A percentile compares a stretch with the other conserved stretches of the same genome.
Conservation (phyloP, 202 grass and related monocot species). For the Hordeum pubiflorum region DNA sequence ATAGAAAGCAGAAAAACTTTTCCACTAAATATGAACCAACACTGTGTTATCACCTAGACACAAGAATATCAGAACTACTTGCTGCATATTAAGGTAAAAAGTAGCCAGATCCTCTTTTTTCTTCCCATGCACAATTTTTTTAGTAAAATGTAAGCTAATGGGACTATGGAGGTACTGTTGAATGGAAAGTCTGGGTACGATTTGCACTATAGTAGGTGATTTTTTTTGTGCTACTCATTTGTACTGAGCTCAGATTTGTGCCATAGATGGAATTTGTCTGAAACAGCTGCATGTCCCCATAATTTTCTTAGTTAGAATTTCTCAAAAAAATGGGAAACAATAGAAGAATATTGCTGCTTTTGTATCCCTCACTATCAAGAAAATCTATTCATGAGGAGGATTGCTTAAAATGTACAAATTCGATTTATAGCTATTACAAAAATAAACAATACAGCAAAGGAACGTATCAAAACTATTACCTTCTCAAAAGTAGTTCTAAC, state of each 20-base stretch:
- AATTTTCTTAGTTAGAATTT: background rate
- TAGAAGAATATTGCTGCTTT: background rate
- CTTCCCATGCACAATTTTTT: background rate
- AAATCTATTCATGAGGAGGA: background rate
- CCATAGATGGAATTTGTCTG: background rate
- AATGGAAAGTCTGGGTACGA: background rate
- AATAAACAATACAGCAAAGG: background rate
- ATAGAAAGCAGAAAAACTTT: background rate
- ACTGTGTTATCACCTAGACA: background rate
- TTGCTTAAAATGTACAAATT: background rate
- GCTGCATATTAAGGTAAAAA: background rate
- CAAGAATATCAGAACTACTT: background rate
- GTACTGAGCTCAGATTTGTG: background rate
- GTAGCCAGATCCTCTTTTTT: background rate
- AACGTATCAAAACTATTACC: slow-evolving; percentile 30
- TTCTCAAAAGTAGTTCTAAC: slow-evolving; percentile 97
- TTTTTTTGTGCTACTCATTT: background rate
- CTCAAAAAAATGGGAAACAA: background rate
- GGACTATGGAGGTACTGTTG: background rate
- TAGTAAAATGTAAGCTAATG: background rate
- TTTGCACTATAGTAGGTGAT: background rate
- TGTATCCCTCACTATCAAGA: background rate
- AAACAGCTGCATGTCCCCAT: background rate
- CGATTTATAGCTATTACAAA: background rate
- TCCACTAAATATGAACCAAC: slow-evolving; percentile 1